These are phyloP conservation scores for Sporothrix curviconia DNA, from an alignment of 2,329 filamentous ascomycete genomes.

Conservation along the genomic window DNA sequence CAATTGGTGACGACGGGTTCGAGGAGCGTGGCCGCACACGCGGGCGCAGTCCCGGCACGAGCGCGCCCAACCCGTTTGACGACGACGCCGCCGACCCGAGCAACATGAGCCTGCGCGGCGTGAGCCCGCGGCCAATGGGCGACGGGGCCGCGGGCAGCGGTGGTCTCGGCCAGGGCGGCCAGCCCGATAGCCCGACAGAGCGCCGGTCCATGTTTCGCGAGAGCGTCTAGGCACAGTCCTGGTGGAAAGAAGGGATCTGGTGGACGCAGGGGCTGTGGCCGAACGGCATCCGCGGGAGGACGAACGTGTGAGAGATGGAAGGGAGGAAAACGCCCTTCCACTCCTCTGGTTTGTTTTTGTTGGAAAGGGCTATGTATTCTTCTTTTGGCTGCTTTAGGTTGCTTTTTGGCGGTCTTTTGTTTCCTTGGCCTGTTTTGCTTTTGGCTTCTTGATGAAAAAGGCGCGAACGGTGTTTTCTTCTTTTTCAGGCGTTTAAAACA, in stretches of 20 bases:
- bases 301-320: too few relatives aligned
- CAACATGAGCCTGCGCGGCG: constrained; percentile 57
- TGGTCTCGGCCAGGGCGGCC: constrained; percentile 29
- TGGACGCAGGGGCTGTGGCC: not conserved
- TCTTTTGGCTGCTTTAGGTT: not conserved
- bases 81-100: constrained; percentile 53
- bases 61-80: constrained; percentile 59
- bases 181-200: constrained; percentile 56
- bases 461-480: constrained; percentile 6
- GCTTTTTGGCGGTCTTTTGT: not conserved
- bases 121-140: constrained; percentile 66
- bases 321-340: too few relatives aligned
- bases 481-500: constrained; percentile 16
- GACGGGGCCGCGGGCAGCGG: constrained; percentile 36
- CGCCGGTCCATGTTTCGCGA: constrained; percentile 65
- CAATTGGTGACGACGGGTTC: constrained; percentile 23
- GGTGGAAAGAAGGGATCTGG: not conserved
- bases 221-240: constrained; percentile 45
- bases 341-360: not conserved
- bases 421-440: not conserved
- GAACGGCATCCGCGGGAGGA: not conserved
- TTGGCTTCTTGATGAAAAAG: not conserved
- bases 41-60: constrained; percentile 36
- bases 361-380: not conserved
- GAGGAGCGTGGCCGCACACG: constrained; percentile 36